These are phyloP conservation scores for Beta macrorhiza DNA, from an alignment of 179 eudicot species.

Conservation along the genomic window DNA sequence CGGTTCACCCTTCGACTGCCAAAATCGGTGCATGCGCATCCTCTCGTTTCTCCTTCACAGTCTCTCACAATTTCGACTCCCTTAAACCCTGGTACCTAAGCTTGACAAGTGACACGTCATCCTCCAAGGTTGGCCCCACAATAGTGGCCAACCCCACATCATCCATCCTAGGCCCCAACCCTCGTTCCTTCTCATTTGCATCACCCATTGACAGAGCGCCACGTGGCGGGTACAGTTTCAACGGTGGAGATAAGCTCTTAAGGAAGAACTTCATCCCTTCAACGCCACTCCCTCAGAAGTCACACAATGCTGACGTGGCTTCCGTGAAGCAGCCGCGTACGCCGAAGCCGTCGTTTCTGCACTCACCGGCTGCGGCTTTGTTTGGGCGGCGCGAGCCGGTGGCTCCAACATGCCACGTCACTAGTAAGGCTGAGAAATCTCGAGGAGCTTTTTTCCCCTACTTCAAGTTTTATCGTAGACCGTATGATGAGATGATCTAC, in stretches of 20 bases:
- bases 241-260: slow-evolving; percentile 24
- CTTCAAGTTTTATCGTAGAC: slow-evolving; percentile 62
- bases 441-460: slow-evolving; percentile 58
- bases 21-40: slow-evolving; percentile 78
- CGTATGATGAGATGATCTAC: slow-evolving; percentile 84
- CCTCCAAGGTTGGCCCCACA: slow-evolving; percentile 70
- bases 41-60: slow-evolving; percentile 88
- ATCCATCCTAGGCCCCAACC: slow-evolving; percentile 49
- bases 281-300: slow-evolving; percentile 77
- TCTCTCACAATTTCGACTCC: slow-evolving; percentile 77
- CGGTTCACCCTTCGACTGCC: slow-evolving; percentile 38
- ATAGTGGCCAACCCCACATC: slow-evolving; percentile 8
- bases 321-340: slow-evolving; percentile 53
- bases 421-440: slow-evolving; percentile 43
- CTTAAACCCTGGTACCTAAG: slow-evolving; percentile 92
- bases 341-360: slow-evolving; percentile 76
- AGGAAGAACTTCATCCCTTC: slow-evolving; percentile 75
- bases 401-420: slow-evolving; percentile 30
- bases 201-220: slow-evolving; percentile 68
- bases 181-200: slow-evolving; percentile 81
- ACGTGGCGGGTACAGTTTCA: slow-evolving; percentile 31
- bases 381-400: slow-evolving; percentile 37
- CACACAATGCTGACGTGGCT: slow-evolving; percentile 59
- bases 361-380: slow-evolving; percentile 63
- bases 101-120: slow-evolving; percentile 54